Conservation (phyloP, 2,329 filamentous ascomycete genomes). For the Colletotrichum incanum region DNA sequence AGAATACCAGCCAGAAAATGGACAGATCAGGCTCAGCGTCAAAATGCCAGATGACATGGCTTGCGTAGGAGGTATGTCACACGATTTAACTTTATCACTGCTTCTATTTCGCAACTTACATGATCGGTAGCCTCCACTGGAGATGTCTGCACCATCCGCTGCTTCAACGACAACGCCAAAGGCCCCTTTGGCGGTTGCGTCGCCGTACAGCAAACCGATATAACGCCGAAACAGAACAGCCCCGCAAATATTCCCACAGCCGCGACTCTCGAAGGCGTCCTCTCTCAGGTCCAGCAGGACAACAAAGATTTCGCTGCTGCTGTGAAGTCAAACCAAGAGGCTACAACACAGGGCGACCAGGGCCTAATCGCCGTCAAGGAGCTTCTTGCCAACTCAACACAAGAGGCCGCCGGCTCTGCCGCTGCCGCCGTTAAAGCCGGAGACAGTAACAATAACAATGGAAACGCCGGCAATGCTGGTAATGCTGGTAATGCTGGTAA, state of each 20-base stretch:
- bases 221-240: slow-evolving; percentile 58
- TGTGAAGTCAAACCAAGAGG: slow-evolving; percentile 60
- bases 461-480: slow-evolving; percentile 42
- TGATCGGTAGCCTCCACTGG: slow-evolving; percentile 64
- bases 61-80: slow-evolving; percentile 63
- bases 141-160: slow-evolving; percentile 73
- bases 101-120: not conserved
- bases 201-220: slow-evolving; percentile 69
- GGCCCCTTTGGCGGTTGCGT: slow-evolving; percentile 73
- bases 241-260: slow-evolving; percentile 62
- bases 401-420: slow-evolving; percentile 51
- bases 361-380: slow-evolving; percentile 58
- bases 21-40: slow-evolving; percentile 71
- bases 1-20: slow-evolving; percentile 69
- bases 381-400: slow-evolving; percentile 53
- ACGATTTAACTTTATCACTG: slow-evolving; percentile 45
- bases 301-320: slow-evolving; percentile 62
- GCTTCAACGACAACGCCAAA: slow-evolving; percentile 70
- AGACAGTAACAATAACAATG: slow-evolving; percentile 38
- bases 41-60: slow-evolving; percentile 65
- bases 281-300: slow-evolving; percentile 67
- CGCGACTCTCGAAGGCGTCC: slow-evolving; percentile 61
- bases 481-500: slow-evolving; percentile 6
- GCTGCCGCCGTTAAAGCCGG: slow-evolving; percentile 13
- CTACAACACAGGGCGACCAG: slow-evolving; percentile 49